These are phyloP conservation scores for Canariomyces notabilis DNA, from an alignment of 2,329 filamentous ascomycete species.

Conservation along the genomic window DNA sequence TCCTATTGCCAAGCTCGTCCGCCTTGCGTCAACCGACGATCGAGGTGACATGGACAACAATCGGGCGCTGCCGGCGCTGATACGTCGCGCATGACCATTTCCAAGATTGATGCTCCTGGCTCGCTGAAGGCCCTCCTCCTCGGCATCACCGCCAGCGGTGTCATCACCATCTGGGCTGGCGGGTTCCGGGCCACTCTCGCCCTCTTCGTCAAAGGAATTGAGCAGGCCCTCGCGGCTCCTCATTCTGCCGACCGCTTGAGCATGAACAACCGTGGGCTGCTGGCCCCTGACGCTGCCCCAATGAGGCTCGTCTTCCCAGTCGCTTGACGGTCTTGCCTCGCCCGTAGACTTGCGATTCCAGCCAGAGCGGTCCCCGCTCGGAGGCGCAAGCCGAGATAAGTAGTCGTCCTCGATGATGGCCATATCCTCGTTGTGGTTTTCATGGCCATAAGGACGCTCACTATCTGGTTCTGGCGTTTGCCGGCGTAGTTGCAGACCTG, in stretches of 20 bases:
- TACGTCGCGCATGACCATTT: slow-evolving; percentile 61
- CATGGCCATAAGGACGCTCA: slow-evolving; percentile 38
- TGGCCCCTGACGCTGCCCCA: slow-evolving; percentile 49
- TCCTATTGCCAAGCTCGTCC: slow-evolving; percentile 25
- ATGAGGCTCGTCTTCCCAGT: slow-evolving; percentile 47
- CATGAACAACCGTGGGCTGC: slow-evolving; percentile 57
- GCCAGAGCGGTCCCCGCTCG: slow-evolving; percentile 23
- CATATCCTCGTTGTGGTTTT: slow-evolving; percentile 58
- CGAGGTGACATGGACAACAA: slow-evolving; percentile 62
- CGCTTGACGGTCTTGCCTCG: slow-evolving; percentile 52
- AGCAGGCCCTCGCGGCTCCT: slow-evolving; percentile 50
- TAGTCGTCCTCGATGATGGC: slow-evolving; percentile 68
- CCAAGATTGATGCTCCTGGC: slow-evolving; percentile 67
- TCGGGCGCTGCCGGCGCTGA: slow-evolving; percentile 74
- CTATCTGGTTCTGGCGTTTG: slow-evolving; percentile 37
- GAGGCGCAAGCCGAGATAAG: slow-evolving; percentile 49
- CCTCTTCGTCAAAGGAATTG: slow-evolving; percentile 37
- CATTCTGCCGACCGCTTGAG: slow-evolving; percentile 40
- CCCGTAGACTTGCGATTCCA: slow-evolving; percentile 41
- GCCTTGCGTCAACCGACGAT: slow-evolving; percentile 47
- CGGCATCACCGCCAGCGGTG: slow-evolving; percentile 27
- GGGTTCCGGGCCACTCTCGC: slow-evolving; percentile 21
- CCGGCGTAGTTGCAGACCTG: slow-evolving; percentile 28
- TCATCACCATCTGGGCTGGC: slow-evolving; percentile 1
- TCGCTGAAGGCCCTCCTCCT: slow-evolving; percentile 47